Conservation (phyloP, 306 rosid species). For the Lathyrus oleraceus region DNA sequence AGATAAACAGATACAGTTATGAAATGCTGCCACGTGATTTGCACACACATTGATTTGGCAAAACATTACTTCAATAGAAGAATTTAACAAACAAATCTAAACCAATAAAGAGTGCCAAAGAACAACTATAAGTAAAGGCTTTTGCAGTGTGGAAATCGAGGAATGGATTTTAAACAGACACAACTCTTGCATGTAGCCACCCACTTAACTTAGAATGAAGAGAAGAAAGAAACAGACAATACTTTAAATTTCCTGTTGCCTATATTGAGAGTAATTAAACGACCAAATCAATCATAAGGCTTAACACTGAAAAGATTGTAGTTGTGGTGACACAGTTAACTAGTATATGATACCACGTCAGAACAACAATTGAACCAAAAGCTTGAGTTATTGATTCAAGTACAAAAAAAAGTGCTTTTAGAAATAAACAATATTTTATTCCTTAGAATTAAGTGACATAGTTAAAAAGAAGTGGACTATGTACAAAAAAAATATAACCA, state of each 20-base stretch:
- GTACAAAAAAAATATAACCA: neutral
- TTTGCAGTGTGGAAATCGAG: neutral
- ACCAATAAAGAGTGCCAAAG: slow-evolving; percentile 10
- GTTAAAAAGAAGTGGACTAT: neutral
- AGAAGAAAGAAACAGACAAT: neutral
- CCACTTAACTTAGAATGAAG: neutral
- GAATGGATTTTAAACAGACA: slow-evolving; percentile 4
- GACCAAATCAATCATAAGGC: neutral
- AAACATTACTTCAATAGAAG: slow-evolving; percentile 25
- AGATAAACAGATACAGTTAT: slow-evolving; percentile 20
- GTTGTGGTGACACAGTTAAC: slow-evolving; percentile 5
- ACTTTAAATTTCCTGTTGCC: neutral
- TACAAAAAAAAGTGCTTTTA: neutral
- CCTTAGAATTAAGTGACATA: neutral
- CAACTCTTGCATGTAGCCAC: neutral
- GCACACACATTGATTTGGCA: neutral
- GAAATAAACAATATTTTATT: neutral
- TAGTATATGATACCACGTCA: slow-evolving; percentile 3
- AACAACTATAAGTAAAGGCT: slow-evolving; percentile 11
- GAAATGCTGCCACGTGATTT: neutral
- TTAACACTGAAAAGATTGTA: neutral
- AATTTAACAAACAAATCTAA: slow-evolving; percentile 3
- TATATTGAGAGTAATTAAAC: slow-evolving; percentile 8
- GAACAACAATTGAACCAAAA: slow-evolving; percentile 16
- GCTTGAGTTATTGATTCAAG: slow-evolving; percentile 10